Conservation (phyloP, 441 rosid species). For the Populus trichocarpa region DNA sequence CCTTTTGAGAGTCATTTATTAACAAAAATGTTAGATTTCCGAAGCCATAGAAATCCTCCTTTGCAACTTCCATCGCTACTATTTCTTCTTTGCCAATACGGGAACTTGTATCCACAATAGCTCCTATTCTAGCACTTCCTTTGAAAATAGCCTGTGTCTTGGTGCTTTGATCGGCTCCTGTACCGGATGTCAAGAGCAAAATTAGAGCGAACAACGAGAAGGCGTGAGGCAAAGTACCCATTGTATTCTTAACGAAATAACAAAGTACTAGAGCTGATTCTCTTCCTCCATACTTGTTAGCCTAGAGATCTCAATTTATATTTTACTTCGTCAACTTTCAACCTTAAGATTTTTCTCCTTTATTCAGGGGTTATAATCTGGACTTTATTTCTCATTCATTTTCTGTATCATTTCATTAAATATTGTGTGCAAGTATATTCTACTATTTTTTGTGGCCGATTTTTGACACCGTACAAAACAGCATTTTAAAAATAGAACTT, state of each 20-base stretch:
- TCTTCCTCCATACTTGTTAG: background rate
- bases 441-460: too few relatives aligned
- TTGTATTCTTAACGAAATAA: background rate
- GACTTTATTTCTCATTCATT: too few relatives aligned
- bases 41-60: conserved; percentile 15
- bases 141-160: background rate
- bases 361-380: background rate
- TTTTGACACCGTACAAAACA: too few relatives aligned
- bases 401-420: too few relatives aligned
- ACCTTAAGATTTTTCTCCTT: background rate
- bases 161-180: background rate
- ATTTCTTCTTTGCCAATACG: conserved; percentile 32
- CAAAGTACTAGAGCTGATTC: too few relatives aligned
- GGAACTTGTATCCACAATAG: conserved; percentile 17
- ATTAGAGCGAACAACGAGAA: background rate
- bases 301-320: background rate
- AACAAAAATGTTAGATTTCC: conserved; percentile 4
- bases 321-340: background rate
- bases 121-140: conserved; percentile 17
- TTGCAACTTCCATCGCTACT: conserved; percentile 29
- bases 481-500: too few relatives aligned
- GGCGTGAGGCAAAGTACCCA: background rate
- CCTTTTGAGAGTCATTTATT: background rate
- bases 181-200: background rate
- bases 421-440: too few relatives aligned